A percentile compares a stretch with the other conserved stretches of the same genome.
Evolutionary conservation across 306 rosid species (phyloP).

Genomic region (Prunus mongolica): DNA sequence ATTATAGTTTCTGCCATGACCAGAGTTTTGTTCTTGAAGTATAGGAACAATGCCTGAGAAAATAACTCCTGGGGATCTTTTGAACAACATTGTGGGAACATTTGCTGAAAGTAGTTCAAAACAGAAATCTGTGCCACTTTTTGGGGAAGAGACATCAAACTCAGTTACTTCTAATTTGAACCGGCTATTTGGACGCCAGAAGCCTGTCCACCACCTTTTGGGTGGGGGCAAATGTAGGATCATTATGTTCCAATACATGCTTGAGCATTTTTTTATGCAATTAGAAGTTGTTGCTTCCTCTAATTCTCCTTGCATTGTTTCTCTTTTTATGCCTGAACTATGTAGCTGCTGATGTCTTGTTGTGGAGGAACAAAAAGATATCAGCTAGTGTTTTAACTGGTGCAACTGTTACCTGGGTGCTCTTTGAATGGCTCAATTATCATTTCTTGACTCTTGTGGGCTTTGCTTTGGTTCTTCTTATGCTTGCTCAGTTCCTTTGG

Average conservation of each 20-base stretch:
- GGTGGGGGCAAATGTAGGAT: conserved; percentile 91
- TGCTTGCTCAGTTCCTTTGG: conserved; percentile 84
- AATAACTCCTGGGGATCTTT: conserved; percentile 46
- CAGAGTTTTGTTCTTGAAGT: conserved; percentile 16
- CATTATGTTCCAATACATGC: not conserved
- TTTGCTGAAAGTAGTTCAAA: conserved; percentile 40
- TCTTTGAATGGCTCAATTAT: conserved; percentile 91
- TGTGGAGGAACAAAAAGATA: conserved; percentile 98
- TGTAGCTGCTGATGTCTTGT: conserved; percentile 86
- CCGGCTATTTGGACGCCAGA: conserved; percentile 82
- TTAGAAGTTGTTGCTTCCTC: not conserved
- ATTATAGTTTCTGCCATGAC: conserved; percentile 8
- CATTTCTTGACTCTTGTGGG: conserved; percentile 62
- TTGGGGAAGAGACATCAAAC: conserved; percentile 54
- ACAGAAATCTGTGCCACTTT: conserved; percentile 45
- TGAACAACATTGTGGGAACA: conserved; percentile 52
- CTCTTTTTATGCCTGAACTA: conserved; percentile 15
- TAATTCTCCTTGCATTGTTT: conserved; percentile 3
- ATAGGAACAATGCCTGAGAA: conserved; percentile 68
- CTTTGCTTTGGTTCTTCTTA: conserved; percentile 55
- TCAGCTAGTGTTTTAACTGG: conserved; percentile 69
- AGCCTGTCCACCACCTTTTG: conserved; percentile 67
- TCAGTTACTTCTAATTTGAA: conserved; percentile 47
- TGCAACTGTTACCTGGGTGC: conserved; percentile 79
- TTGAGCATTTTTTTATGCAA: not conserved